These are phyloP conservation scores for Naganishia cerealis DNA, from an alignment of 1,284 basidiomycete species.

Conservation along the genomic window DNA sequence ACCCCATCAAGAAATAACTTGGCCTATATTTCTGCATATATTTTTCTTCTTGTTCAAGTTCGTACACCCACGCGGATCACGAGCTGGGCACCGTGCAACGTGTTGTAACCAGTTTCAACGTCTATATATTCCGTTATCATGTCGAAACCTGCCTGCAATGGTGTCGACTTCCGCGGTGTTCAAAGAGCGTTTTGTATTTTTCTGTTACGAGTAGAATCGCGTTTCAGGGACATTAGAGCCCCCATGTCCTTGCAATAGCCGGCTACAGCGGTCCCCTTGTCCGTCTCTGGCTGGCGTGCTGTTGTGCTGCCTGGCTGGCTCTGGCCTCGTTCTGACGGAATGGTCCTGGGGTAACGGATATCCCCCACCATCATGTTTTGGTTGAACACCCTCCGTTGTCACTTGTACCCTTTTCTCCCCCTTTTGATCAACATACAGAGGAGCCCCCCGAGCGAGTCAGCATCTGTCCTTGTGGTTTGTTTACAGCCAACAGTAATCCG, in stretches of 20 bases:
- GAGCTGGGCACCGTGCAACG: background rate
- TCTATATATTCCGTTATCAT: background rate
- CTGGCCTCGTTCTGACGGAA: background rate
- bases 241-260: too few species aligned
- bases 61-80: background rate
- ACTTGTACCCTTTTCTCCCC: background rate
- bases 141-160: background rate
- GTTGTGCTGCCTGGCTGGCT: background rate
- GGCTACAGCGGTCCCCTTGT: background rate
- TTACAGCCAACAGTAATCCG: conserved; percentile 4
- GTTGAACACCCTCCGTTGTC: background rate
- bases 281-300: background rate
- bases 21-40: conserved; percentile 1
- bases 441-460: background rate
- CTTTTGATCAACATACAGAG: background rate
- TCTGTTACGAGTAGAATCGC: background rate
- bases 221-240: too few species aligned
- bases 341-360: background rate
- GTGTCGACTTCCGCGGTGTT: background rate
- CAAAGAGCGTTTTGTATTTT: background rate
- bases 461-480: background rate
- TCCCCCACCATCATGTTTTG: background rate
- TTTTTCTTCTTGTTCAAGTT: conserved; percentile 2
- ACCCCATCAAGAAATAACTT: conserved; percentile 4
- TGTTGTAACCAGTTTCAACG: background rate